phyloP scores from a whole-genome alignment of 768 basidiomycete genomes.

The Candolleomyces aberdarensis region DNA sequence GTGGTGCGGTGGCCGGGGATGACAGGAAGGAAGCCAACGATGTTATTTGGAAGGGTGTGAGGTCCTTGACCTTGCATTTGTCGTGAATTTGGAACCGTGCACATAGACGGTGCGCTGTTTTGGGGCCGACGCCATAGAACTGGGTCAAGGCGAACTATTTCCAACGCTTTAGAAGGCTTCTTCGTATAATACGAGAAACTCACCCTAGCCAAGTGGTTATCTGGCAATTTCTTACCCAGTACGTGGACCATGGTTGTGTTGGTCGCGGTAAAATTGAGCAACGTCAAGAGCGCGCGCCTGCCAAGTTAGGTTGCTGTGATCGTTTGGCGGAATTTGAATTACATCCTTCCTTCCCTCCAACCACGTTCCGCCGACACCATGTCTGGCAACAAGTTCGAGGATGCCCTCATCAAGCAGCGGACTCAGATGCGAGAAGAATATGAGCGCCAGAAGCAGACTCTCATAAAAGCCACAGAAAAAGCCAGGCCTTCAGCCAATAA shows the following conservation, averaged over 20 bases:
- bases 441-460: slow-evolving; percentile 74
- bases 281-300: background rate
- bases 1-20: slow-evolving; percentile 73
- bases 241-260: slow-evolving; percentile 69
- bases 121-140: slow-evolving; percentile 85
- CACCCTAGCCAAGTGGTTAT: slow-evolving; percentile 75
- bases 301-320: background rate
- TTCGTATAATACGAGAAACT: slow-evolving; percentile 17
- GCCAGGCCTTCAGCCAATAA: slow-evolving; percentile 82
- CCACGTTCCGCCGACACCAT: slow-evolving; percentile 33
- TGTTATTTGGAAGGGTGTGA: slow-evolving; percentile 86
- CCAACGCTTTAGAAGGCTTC: background rate
- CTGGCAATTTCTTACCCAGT: slow-evolving; percentile 79
- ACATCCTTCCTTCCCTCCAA: slow-evolving; percentile 8
- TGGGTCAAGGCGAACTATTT: slow-evolving; percentile 81
- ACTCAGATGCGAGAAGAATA: slow-evolving; percentile 76
- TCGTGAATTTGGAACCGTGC: slow-evolving; percentile 92
- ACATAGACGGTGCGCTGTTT: slow-evolving; percentile 77
- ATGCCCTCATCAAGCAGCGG: slow-evolving; percentile 82
- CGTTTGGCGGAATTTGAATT: slow-evolving; percentile 12
- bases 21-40: slow-evolving; percentile 93
- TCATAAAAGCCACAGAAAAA: slow-evolving; percentile 90
- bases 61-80: slow-evolving; percentile 72
- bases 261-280: slow-evolving; percentile 6
- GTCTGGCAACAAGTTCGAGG: slow-evolving; percentile 77